Evolutionary conservation across 345 rosid species (phyloP).

Genomic region (Carallia brachiata): DNA sequence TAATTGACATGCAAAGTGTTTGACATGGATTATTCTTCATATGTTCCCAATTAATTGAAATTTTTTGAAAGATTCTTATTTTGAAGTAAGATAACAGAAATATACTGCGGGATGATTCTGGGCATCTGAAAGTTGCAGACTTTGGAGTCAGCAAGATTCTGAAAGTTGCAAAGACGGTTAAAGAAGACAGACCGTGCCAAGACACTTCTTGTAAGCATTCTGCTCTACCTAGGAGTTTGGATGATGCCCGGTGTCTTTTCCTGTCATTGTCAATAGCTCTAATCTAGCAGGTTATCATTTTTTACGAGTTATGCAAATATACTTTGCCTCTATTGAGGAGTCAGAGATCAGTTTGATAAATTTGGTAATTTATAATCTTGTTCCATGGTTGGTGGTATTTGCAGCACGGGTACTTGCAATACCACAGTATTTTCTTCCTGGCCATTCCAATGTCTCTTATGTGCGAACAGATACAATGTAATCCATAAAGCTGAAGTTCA

Average conservation of each 20-base stretch:
- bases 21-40: constrained; percentile 6
- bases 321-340: no score
- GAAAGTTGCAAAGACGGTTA: constrained; percentile 48
- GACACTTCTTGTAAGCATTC: constrained; percentile 66
- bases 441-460: no score
- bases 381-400: no score
- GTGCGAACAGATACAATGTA: no score
- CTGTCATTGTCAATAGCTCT: no score
- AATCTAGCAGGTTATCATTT: no score
- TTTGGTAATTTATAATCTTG: no score
- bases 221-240: constrained; percentile 3
- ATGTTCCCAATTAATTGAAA: constrained; percentile 27
- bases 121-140: constrained; percentile 94
- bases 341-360: no score
- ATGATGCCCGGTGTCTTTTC: neutral
- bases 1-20: neutral
- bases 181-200: constrained; percentile 71
- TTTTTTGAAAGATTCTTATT: constrained; percentile 27
- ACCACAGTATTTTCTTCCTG: no score
- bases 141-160: constrained; percentile 93
- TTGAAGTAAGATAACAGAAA: constrained; percentile 54
- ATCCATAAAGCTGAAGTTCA: no score
- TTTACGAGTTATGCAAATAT: no score
- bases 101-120: constrained; percentile 89
- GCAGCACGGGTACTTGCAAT: no score